phyloP scores from a whole-genome alignment of 2,329 filamentous ascomycete species.

The Fusarium continuum region DNA sequence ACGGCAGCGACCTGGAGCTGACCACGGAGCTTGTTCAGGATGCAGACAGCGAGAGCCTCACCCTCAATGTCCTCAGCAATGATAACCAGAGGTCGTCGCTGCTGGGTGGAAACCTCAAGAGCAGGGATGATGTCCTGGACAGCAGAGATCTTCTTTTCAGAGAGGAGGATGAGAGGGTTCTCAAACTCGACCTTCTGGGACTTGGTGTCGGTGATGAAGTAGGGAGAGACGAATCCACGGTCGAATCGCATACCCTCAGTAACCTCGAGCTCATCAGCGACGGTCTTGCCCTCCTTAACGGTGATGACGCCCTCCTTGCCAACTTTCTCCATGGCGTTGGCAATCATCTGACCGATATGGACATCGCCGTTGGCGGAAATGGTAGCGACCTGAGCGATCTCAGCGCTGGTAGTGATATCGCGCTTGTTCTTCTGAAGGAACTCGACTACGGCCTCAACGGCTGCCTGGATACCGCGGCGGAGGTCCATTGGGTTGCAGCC shows the following conservation, averaged over 20 bases:
- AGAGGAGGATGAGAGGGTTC: conserved; percentile 98
- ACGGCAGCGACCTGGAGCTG: conserved; percentile 98
- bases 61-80: conserved; percentile 99
- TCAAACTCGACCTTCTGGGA: conserved; percentile 99
- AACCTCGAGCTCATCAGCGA: conserved; percentile 96
- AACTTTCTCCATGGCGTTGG: conserved; percentile 99
- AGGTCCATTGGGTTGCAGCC: conserved; percentile 99
- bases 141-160: conserved; percentile 99
- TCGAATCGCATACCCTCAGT: conserved; percentile 99
- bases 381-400: conserved; percentile 97
- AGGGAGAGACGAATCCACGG: conserved; percentile 96
- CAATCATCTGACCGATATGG: conserved; percentile 94
- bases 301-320: conserved; percentile 99
- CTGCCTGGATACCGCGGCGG: conserved; percentile 94
- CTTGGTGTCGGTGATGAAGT: conserved; percentile 99
- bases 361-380: conserved; percentile 97
- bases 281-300: conserved; percentile 99
- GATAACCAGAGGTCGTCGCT: conserved; percentile 95
- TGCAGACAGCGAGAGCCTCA: conserved; percentile 97
- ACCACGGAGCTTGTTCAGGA: conserved; percentile 99
- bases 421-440: conserved; percentile 96
- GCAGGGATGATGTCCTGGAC: conserved; percentile 99
- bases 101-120: conserved; percentile 94
- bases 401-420: conserved; percentile 95
- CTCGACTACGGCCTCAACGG: conserved; percentile 92